Evolutionary conservation across 805 yeast genomes (phyloP).

Genomic region (Kodamaea hsintzibuensis): DNA sequence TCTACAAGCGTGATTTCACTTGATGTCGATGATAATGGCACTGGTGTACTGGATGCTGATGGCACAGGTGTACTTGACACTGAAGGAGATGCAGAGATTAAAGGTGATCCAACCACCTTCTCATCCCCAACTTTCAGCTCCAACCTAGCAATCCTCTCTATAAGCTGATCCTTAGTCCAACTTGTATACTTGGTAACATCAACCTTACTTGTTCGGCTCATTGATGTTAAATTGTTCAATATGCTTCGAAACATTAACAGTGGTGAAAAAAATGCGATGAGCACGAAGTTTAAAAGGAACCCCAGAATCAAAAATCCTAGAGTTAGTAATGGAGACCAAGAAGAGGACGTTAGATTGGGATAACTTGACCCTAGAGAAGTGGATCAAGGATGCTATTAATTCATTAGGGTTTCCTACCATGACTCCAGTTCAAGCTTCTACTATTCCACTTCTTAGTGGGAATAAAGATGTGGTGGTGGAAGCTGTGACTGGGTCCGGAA

Average conservation of each 20-base stretch:
- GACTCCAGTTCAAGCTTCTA: conserved; percentile 98
- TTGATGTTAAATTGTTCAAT: conserved; percentile 2
- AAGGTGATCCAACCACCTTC: no score
- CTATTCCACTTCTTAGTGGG: conserved; percentile 78
- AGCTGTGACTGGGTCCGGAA: conserved; percentile 98
- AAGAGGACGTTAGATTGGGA: conserved; percentile 61
- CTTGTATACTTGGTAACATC: conserved; percentile 42
- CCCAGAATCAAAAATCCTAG: not conserved
- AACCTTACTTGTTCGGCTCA: conserved; percentile 3
- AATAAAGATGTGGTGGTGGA: conserved; percentile 96
- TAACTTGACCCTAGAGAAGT: conserved; percentile 51
- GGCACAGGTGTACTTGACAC: not conserved
- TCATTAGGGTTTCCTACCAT: conserved; percentile 74
- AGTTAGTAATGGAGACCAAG: conserved; percentile 21
- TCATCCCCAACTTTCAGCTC: conserved; percentile 34
- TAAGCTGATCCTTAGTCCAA: conserved; percentile 69
- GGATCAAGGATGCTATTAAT: conserved; percentile 71
- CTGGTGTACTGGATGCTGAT: not conserved
- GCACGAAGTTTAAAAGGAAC: not conserved
- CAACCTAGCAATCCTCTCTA: conserved; percentile 54
- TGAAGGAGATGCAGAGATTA: not conserved
- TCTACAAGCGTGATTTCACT: not conserved
- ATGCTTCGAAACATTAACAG: conserved; percentile 5
- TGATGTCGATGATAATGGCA: not conserved
- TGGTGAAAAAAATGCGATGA: conserved; percentile 3